phyloP scores from a whole-genome alignment of 371 early-diverging fungal genomes.

The Coemansia sp. region DNA sequence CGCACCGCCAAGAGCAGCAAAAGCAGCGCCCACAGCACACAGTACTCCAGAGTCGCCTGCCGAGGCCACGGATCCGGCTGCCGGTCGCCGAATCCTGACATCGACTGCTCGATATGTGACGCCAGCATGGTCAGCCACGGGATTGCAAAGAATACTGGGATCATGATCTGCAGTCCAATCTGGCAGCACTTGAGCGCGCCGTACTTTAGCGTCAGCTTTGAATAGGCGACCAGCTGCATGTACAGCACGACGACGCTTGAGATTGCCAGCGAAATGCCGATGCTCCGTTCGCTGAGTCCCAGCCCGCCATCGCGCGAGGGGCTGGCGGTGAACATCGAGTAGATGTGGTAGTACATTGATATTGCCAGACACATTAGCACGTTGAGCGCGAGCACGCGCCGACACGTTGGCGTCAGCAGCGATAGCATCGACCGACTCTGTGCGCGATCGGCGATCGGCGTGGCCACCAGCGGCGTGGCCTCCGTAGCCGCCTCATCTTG shows the following conservation, averaged over 20 bases:
- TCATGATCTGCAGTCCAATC: conserved; percentile 47
- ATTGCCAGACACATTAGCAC: conserved; percentile 60
- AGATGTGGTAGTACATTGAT: conserved; percentile 73
- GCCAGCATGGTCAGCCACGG: conserved; percentile 49
- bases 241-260: conserved; percentile 57
- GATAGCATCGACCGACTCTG: background rate
- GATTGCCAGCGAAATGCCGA: conserved; percentile 59
- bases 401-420: conserved; percentile 15
- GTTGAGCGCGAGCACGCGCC: conserved; percentile 17
- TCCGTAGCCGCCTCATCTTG: background rate
- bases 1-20: conserved; percentile 16
- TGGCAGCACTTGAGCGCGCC: conserved; percentile 57
- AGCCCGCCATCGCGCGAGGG: conserved; percentile 59
- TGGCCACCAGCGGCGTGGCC: conserved; percentile 11
- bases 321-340: conserved; percentile 64
- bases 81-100: background rate
- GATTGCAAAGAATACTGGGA: conserved; percentile 53
- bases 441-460: background rate
- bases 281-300: conserved; percentile 55
- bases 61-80: background rate
- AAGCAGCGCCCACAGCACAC: conserved; percentile 26
- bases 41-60: conserved; percentile 4
- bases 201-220: conserved; percentile 51
- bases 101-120: background rate
- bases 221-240: conserved; percentile 62